Evolutionary conservation across 768 basidiomycete genomes (phyloP).

Genomic region (Tulasnella sp.): DNA sequence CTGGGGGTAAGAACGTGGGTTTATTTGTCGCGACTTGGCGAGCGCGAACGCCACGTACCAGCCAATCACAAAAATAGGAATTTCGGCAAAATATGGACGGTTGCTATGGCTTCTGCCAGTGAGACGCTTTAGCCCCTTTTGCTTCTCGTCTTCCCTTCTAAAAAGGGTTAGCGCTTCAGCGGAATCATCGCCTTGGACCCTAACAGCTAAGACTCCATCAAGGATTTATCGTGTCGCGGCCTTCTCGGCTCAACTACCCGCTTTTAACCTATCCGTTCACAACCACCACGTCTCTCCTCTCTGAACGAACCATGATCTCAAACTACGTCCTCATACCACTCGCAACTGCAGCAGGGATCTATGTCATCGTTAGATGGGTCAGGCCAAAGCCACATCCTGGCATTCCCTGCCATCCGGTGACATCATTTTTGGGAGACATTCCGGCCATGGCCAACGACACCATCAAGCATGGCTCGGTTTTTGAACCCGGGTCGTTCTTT

Average conservation of each 20-base stretch:
- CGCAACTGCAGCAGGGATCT: not conserved
- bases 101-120: not conserved
- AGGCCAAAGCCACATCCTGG: not conserved
- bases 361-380: not conserved
- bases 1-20: not conserved
- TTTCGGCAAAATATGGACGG: not conserved
- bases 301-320: not conserved
- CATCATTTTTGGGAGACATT: slow-evolving; percentile 18
- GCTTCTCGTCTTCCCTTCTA: not conserved
- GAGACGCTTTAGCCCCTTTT: slow-evolving; percentile 1
- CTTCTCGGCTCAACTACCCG: not conserved
- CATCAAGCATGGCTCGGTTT: slow-evolving; percentile 3
- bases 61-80: not conserved
- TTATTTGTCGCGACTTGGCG: not conserved
- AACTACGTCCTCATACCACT: not conserved
- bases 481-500: not conserved
- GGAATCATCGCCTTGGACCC: not conserved
- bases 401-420: slow-evolving; percentile 5
- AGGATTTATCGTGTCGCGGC: not conserved
- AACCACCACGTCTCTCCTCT: not conserved
- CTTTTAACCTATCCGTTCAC: not conserved
- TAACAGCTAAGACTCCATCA: not conserved
- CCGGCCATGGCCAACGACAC: slow-evolving; percentile 2
- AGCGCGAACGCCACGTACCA: not conserved
- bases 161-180: not conserved